Evolutionary conservation across 2,329 filamentous ascomycete species (phyloP).

Genomic region (Mycosphaerella sp.): DNA sequence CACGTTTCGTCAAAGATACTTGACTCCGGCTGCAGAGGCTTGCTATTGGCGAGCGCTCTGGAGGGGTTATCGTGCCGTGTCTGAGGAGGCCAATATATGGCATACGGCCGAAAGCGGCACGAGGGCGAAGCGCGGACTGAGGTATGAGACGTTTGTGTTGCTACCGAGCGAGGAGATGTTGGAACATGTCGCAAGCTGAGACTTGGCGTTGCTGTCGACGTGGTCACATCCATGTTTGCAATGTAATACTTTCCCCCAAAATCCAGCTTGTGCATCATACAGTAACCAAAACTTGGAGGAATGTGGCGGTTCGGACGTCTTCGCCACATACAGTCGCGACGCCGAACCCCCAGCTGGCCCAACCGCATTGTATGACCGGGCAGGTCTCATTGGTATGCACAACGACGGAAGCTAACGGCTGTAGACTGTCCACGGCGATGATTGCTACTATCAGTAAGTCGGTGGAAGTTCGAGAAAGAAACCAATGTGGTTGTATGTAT

Average conservation of each 20-base stretch:
- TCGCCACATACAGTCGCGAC: too few relatives aligned
- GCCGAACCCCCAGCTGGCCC: too few relatives aligned
- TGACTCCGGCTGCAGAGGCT: conserved; percentile 28
- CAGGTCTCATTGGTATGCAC: conserved; percentile 1
- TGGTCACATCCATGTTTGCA: too few relatives aligned
- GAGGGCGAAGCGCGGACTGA: conserved; percentile 15
- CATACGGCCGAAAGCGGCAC: conserved; percentile 1
- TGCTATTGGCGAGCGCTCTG: conserved; percentile 27
- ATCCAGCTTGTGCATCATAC: too few relatives aligned
- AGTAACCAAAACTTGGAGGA: too few relatives aligned
- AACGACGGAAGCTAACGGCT: conserved; percentile 3
- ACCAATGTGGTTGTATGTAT: background rate
- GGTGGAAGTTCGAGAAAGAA: conserved; percentile 5
- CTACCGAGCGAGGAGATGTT: conserved; percentile 22
- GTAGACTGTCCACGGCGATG: conserved; percentile 2
- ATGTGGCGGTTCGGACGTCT: too few relatives aligned
- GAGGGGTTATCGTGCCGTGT: conserved; percentile 16
- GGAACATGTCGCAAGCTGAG: background rate
- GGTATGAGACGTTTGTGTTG: conserved; percentile 22
- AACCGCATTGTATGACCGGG: too few relatives aligned
- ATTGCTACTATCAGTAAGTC: conserved; percentile 6
- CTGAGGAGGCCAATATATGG: conserved; percentile 17
- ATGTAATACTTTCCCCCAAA: background rate
- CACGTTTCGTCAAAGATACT: conserved; percentile 29
- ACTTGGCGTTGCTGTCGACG: background rate